Percentiles rank a stretch among this genome's conserved stretches.
Evolutionary conservation across 2,329 filamentous ascomycete genomes (phyloP).

Genomic region (Madurella fahalii): DNA sequence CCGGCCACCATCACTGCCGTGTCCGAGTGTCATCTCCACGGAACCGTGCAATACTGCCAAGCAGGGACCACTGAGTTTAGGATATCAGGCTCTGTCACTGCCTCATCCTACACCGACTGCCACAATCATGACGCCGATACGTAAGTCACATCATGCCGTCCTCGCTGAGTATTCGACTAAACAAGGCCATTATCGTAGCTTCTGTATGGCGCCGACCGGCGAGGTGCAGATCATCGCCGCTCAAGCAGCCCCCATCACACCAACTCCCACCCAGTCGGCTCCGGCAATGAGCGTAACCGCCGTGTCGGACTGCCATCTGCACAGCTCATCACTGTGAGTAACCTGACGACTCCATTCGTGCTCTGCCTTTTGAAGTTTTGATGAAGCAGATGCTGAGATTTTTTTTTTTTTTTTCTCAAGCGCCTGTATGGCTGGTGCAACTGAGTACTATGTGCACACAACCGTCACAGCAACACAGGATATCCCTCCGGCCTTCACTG

Average conservation of each 20-base stretch:
- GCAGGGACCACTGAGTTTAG: conserved; percentile 29
- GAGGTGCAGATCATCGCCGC: conserved; percentile 38
- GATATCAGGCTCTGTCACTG: conserved; percentile 30
- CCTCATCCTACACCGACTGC: conserved; percentile 38
- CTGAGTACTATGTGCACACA: conserved; percentile 42
- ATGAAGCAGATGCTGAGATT: background rate
- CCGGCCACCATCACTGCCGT: conserved; percentile 39
- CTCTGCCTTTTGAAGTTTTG: no score
- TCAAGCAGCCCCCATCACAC: conserved; percentile 15
- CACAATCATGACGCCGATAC: conserved; percentile 48
- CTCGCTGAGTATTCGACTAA: background rate
- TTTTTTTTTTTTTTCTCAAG: conserved; percentile 26
- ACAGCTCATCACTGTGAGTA: conserved; percentile 39
- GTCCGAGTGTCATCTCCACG: conserved; percentile 47
- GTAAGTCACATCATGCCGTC: conserved; percentile 34
- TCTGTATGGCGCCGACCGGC: conserved; percentile 40
- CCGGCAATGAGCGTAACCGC: conserved; percentile 34
- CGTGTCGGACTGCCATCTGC: conserved; percentile 48
- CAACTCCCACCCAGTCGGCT: conserved; percentile 10
- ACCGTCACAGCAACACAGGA: conserved; percentile 52
- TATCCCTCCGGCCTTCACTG: conserved; percentile 58
- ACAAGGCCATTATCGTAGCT: conserved; percentile 28
- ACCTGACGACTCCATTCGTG: background rate
- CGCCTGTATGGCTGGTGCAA: conserved; percentile 41
- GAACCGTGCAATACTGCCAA: conserved; percentile 38